A percentile compares a stretch with the other conserved stretches of the same genome.
Evolutionary conservation across 2,329 filamentous ascomycete species (phyloP).

Genomic region (Aspergillus japonicus): DNA sequence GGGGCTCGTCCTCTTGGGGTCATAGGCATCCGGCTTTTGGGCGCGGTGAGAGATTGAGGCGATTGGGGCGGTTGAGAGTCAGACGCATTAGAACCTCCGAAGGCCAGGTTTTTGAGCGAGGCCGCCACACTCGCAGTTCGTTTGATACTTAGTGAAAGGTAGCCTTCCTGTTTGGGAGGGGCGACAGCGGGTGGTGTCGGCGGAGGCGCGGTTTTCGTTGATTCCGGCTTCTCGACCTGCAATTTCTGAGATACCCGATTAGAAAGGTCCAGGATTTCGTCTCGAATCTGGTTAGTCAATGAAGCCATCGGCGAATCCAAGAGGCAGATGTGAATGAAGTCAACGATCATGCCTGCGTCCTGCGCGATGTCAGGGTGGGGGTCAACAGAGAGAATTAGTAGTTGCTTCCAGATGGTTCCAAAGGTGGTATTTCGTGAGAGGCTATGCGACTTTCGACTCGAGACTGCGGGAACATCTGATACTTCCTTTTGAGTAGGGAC

Average conservation of each 20-base stretch:
- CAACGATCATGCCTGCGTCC: constrained; percentile 80
- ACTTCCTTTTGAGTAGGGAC: constrained; percentile 19
- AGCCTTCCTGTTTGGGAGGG: constrained; percentile 57
- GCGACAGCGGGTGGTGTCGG: constrained; percentile 50
- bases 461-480: constrained; percentile 22
- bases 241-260: constrained; percentile 39
- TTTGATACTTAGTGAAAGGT: constrained; percentile 59
- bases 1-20: constrained; percentile 53
- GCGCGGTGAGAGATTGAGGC: constrained; percentile 28
- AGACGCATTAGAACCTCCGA: constrained; percentile 46
- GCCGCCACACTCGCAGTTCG: constrained; percentile 65
- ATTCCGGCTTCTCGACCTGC: constrained; percentile 36
- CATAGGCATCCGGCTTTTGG: constrained; percentile 37
- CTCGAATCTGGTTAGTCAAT: constrained; percentile 69
- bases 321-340: constrained; percentile 77
- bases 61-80: constrained; percentile 29
- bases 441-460: constrained; percentile 30
- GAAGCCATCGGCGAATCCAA: constrained; percentile 73
- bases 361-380: constrained; percentile 90
- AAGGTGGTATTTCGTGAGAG: constrained; percentile 83
- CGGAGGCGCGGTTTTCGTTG: constrained; percentile 39
- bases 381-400: constrained; percentile 86
- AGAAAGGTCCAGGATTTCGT: constrained; percentile 55
- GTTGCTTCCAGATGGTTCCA: constrained; percentile 89
- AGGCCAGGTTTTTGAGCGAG: constrained; percentile 61